These are phyloP conservation scores for Kewa caespitosa DNA, from an alignment of 179 eudicot species.

Conservation along the genomic window DNA sequence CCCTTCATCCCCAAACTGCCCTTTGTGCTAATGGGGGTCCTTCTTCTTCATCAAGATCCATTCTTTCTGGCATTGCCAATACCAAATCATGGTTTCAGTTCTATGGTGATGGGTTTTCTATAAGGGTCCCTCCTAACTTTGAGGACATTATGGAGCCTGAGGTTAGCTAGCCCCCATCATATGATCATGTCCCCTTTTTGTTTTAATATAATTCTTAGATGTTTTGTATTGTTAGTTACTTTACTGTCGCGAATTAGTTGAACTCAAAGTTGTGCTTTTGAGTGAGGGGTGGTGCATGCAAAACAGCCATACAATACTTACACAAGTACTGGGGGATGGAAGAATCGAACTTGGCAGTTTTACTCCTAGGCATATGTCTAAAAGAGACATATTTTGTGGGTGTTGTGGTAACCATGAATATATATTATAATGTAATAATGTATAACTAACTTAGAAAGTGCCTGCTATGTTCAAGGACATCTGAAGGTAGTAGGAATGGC, in stretches of 20 bases:
- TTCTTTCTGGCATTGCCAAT: conserved; percentile 65
- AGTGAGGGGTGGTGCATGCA: no score
- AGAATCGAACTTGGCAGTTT: no score
- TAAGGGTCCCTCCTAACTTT: conserved; percentile 86
- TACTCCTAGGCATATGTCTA: no score
- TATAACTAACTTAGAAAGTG: no score
- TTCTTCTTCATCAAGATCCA: conserved; percentile 43
- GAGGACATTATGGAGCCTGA: conserved; percentile 84
- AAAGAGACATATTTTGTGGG: no score
- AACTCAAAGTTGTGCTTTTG: background rate
- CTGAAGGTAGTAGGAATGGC: no score
- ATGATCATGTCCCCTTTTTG: background rate
- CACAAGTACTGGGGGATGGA: no score
- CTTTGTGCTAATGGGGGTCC: conserved; percentile 32
- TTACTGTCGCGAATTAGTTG: background rate
- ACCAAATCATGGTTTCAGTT: conserved; percentile 96
- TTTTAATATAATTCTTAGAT: background rate
- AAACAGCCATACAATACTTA: no score
- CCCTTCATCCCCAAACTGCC: conserved; percentile 33
- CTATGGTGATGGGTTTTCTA: conserved; percentile 82
- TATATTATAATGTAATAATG: no score
- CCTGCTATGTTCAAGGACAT: no score
- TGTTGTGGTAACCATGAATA: no score
- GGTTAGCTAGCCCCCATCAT: conserved; percentile 41
- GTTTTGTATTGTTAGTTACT: background rate